phyloP scores from a whole-genome alignment of 805 yeast species.

The Zygosaccharomyces rouxii region DNA sequence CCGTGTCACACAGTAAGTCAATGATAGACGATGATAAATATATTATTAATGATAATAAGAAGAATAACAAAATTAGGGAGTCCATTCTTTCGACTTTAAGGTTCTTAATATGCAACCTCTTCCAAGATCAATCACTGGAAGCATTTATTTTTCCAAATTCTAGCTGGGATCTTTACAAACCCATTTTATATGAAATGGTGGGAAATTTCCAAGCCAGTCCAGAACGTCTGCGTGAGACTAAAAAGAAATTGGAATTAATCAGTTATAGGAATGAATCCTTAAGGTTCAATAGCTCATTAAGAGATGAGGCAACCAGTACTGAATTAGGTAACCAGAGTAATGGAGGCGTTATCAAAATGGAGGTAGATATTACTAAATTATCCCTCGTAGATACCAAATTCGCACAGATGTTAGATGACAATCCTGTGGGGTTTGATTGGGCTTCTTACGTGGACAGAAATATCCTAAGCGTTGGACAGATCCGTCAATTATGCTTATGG shows the following conservation, averaged over 20 bases:
- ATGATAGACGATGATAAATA: constrained; percentile 37
- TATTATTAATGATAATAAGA: constrained; percentile 36
- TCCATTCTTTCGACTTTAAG: constrained; percentile 27
- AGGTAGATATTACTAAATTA: constrained; percentile 32
- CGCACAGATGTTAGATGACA: constrained; percentile 27
- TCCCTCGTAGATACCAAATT: constrained; percentile 24
- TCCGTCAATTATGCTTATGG: constrained; percentile 33
- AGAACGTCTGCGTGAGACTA: constrained; percentile 24
- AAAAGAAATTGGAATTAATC: constrained; percentile 53
- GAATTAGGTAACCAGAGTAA: constrained; percentile 16
- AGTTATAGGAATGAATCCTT: constrained; percentile 68
- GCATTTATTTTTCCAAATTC: constrained; percentile 56
- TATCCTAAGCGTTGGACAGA: constrained; percentile 20
- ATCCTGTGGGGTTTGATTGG: constrained; percentile 32
- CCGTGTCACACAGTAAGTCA: constrained; percentile 34
- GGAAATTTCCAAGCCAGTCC: constrained; percentile 28
- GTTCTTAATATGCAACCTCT: constrained; percentile 28
- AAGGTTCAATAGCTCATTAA: constrained; percentile 44
- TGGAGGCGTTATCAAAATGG: constrained; percentile 31
- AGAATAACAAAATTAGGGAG: constrained; percentile 33
- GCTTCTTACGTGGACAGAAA: constrained; percentile 29
- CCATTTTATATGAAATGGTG: constrained; percentile 41
- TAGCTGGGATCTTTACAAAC: constrained; percentile 54
- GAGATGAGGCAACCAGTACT: constrained; percentile 37
- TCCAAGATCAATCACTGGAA: constrained; percentile 40